Base-by-base conservation (phyloP, 805 yeast species). In the Nadsonia fulvescens region DNA sequence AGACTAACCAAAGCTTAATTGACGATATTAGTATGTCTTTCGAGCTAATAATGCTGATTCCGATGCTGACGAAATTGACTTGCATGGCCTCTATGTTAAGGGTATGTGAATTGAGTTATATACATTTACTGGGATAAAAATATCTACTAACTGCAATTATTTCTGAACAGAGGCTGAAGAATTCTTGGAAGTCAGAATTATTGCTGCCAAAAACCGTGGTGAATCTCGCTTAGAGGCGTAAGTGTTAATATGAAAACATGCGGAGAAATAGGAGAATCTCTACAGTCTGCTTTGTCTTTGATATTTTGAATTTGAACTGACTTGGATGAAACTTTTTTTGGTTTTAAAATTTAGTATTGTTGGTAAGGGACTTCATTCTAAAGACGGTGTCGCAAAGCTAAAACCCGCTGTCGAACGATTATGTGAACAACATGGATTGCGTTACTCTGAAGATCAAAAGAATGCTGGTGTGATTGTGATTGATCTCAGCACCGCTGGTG, bases 81-180 rank as follows among this genome's bases (percentile, higher is more conserved):
- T 86, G 28, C 98, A 86, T 48, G 98, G 98, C 0, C 54, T 86
- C 15, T 83, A 61, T 39, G 91, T 86, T 11, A 74, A 71, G 24
- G n/a, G n/a, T n/a, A n/a, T n/a, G n/a, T n/a, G n/a, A 43, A 42
- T 37, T 18, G 15, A 17, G 6, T 6, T 12, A 11, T 5, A 17
- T 4, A n/a, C 8, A 28, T 27, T 5, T 13, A 6, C 26, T 7
- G n/a, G 12, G n/a, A n/a, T n/a, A n/a, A n/a, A n/a, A n/a, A n/a
- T n/a, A n/a, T n/a, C n/a, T n/a, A n/a, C n/a, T n/a, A n/a, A n/a
- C n/a, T n/a, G n/a, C n/a, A n/a, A 45, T n/a, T n/a, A n/a, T n/a
- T n/a, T n/a, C n/a, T n/a, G n/a, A n/a, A n/a, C n/a, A n/a, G 98
- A 86, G 52, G 94, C 95, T 5, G 66, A 67, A 33, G 74, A 67